Percentiles rank a stretch among this genome's conserved stretches.
Conservation (phyloP, 2,329 filamentous ascomycete species). For the Pseudogymnoascus sp. region DNA sequence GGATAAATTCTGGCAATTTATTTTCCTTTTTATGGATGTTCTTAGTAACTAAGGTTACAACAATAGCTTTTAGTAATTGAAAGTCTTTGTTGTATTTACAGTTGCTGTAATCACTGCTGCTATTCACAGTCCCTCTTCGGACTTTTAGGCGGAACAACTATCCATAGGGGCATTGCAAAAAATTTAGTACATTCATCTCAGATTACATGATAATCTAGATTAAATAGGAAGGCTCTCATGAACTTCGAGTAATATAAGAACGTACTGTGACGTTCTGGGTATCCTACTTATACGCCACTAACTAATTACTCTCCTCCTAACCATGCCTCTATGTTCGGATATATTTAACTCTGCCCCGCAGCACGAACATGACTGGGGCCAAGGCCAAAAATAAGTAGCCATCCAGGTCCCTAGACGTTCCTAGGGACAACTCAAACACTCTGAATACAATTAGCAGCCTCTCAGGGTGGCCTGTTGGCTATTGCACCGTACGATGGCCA, state of each 20-base stretch:
- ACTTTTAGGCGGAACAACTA: background rate
- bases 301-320: background rate
- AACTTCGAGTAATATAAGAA: background rate
- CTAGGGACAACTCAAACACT: background rate
- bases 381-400: background rate
- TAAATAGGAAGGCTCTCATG: background rate
- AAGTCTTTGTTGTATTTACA: background rate
- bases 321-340: background rate
- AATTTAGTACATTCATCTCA: background rate
- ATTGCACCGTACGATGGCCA: background rate
- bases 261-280: background rate
- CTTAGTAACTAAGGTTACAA: background rate
- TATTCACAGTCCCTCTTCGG: too few species aligned
- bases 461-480: background rate
- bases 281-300: background rate
- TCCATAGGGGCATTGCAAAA: background rate
- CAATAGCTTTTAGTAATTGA: background rate
- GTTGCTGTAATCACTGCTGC: background rate
- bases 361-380: background rate
- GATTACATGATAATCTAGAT: background rate
- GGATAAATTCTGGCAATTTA: background rate
- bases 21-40: background rate
- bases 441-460: background rate
- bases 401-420: background rate
- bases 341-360: background rate